phyloP scores from a whole-genome alignment of 208 protist genomes.

The Trypanosoma mega region DNA sequence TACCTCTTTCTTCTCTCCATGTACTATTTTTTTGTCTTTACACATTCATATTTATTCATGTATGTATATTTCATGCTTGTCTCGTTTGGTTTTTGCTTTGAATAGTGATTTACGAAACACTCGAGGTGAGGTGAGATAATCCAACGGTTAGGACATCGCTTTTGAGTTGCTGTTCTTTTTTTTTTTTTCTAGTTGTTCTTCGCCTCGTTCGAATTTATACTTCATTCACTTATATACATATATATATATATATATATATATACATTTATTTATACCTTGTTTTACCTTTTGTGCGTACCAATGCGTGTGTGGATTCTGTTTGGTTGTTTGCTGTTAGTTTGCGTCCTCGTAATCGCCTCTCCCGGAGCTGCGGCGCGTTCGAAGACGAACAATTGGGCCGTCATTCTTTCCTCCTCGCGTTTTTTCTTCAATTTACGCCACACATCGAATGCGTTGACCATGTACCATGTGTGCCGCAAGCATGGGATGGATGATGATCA shows the following conservation, averaged over 20 bases:
- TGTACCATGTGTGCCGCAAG: conserved; percentile 95
- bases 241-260: neutral
- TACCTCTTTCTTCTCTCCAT: too few species aligned
- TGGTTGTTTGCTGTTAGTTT: too few species aligned
- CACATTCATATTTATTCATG: too few species aligned
- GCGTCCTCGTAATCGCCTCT: too few species aligned
- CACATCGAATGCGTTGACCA: conserved; percentile 93
- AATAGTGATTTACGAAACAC: too few species aligned
- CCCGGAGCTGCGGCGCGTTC: too few species aligned
- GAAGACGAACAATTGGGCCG: conserved; percentile 90
- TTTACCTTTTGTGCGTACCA: too few species aligned
- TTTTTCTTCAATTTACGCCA: conserved; percentile 99
- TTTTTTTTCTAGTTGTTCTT: conserved; percentile 14
- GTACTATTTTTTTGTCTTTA: too few species aligned
- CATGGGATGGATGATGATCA: conserved; percentile 94
- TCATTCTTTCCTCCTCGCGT: conserved; percentile 94
- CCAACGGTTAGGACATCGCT: too few species aligned
- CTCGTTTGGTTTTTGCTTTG: too few species aligned
- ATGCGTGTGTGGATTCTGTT: too few species aligned
- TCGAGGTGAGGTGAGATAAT: neutral
- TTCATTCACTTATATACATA: neutral
- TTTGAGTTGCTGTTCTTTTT: neutral
- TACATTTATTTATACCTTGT: neutral
- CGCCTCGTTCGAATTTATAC: neutral
- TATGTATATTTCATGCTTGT: too few species aligned